A percentile compares a stretch with the other conserved stretches of the same genome.
Evolutionary conservation across 805 yeast genomes (phyloP).

Genomic region (Priceomyces haplophilus): DNA sequence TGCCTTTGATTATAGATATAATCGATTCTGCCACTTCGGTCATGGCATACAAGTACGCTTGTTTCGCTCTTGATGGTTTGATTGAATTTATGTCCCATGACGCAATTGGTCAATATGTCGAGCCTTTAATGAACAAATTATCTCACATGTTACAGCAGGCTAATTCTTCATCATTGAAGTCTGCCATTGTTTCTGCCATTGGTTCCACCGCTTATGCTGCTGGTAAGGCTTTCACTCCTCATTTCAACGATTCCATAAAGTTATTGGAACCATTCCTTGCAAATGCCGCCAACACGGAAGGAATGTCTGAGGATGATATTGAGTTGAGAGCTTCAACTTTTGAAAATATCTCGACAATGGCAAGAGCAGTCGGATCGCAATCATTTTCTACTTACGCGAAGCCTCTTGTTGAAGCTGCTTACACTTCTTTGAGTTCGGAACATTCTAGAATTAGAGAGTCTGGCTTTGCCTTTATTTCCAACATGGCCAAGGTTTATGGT

Average conservation of each 20-base stretch:
- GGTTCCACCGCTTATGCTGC: conserved; percentile 97
- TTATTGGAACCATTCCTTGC: conserved; percentile 79
- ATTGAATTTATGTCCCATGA: conserved; percentile 89
- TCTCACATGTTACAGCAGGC: conserved; percentile 79
- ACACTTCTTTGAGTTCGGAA: conserved; percentile 70
- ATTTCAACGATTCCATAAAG: conserved; percentile 76
- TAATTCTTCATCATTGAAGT: conserved; percentile 66
- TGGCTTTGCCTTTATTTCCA: conserved; percentile 88
- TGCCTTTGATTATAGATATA: conserved; percentile 83
- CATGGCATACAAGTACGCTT: conserved; percentile 85
- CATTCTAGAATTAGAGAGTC: conserved; percentile 89
- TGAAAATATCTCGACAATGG: conserved; percentile 92
- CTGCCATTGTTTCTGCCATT: conserved; percentile 88
- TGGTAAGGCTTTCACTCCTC: conserved; percentile 84
- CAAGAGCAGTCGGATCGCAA: conserved; percentile 93
- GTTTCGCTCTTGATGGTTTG: conserved; percentile 86
- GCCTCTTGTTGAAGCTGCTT: conserved; percentile 86
- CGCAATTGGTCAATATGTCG: conserved; percentile 75
- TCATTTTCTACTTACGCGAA: conserved; percentile 81
- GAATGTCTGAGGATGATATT: conserved; percentile 81
- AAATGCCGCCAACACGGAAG: conserved; percentile 64
- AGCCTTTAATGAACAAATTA: conserved; percentile 85
- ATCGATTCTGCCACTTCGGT: conserved; percentile 83
- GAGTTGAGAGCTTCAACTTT: conserved; percentile 90
- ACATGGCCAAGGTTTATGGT: conserved; percentile 93